Conservation (phyloP, 306 rosid species). For the Dryas drummondii region DNA sequence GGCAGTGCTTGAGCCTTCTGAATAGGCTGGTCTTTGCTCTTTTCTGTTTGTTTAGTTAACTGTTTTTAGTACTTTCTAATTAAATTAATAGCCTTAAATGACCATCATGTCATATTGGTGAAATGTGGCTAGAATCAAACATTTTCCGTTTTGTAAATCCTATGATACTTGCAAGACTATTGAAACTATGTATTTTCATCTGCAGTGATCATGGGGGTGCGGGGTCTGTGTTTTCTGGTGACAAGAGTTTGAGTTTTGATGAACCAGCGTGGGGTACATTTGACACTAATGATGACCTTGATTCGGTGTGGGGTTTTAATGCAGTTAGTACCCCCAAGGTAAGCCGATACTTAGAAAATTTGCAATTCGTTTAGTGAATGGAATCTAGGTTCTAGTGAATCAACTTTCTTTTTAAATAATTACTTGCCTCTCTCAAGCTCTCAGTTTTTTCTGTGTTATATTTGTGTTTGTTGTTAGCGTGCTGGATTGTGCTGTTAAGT, state of each 20-base stretch:
- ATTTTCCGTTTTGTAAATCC: neutral
- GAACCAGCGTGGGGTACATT: constrained; percentile 89
- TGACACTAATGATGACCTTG: constrained; percentile 78
- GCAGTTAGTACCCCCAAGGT: constrained; percentile 58
- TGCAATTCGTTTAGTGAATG: neutral
- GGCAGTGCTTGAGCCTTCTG: neutral
- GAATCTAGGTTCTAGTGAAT: neutral
- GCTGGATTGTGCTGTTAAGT: neutral
- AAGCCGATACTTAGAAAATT: neutral
- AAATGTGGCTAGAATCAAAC: neutral
- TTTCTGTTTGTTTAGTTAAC: neutral
- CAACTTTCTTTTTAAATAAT: neutral
- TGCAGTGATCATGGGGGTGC: constrained; percentile 65
- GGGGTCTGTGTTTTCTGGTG: constrained; percentile 70
- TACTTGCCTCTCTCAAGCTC: neutral
- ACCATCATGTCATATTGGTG: neutral
- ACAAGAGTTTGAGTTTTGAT: constrained; percentile 49
- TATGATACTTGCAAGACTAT: neutral
- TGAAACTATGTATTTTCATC: constrained; percentile 25
- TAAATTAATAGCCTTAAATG: neutral
- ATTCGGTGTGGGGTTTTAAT: constrained; percentile 89
- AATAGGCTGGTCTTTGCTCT: neutral
- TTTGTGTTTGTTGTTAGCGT: constrained; percentile 17
- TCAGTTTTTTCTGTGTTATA: constrained; percentile 2
- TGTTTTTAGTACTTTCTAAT: neutral